Conservation (phyloP, 2,329 filamentous ascomycete species). For the Chaetothyriales sp. region DNA sequence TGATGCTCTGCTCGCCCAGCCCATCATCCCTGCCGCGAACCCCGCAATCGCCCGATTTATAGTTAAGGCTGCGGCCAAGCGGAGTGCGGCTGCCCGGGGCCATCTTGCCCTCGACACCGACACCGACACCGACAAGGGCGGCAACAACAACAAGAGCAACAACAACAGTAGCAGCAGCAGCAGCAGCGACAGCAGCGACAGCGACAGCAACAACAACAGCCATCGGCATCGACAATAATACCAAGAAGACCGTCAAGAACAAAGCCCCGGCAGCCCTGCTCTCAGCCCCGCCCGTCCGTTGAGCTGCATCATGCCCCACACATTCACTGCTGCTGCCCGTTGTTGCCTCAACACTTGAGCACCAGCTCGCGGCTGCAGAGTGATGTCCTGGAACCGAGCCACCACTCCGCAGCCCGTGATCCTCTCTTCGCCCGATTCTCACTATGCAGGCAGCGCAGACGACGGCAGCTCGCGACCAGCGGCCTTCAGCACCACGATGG, state of each 20-base stretch:
- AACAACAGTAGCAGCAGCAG: no score
- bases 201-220: not conserved
- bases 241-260: not conserved
- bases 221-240: not conserved
- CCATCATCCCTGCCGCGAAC: not conserved
- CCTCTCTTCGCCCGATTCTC: constrained; percentile 4
- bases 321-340: not conserved
- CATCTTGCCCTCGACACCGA: not conserved
- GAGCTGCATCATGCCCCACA: not conserved
- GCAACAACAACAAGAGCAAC: not conserved
- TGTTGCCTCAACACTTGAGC: not conserved
- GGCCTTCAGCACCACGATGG: constrained; percentile 19
- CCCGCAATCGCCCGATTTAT: not conserved
- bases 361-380: not conserved
- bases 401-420: constrained; percentile 12
- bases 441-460: constrained; percentile 18
- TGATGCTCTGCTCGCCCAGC: not conserved
- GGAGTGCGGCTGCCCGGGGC: not conserved
- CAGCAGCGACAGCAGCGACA: not conserved
- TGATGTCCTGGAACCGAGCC: constrained; percentile 17
- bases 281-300: not conserved
- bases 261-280: not conserved
- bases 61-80: not conserved
- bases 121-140: not conserved
- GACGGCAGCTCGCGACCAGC: constrained; percentile 9